A percentile compares a stretch with the other conserved stretches of the same genome.
Evolutionary conservation across 208 protist species (phyloP).

Genomic region (Crithidia brevicula): DNA sequence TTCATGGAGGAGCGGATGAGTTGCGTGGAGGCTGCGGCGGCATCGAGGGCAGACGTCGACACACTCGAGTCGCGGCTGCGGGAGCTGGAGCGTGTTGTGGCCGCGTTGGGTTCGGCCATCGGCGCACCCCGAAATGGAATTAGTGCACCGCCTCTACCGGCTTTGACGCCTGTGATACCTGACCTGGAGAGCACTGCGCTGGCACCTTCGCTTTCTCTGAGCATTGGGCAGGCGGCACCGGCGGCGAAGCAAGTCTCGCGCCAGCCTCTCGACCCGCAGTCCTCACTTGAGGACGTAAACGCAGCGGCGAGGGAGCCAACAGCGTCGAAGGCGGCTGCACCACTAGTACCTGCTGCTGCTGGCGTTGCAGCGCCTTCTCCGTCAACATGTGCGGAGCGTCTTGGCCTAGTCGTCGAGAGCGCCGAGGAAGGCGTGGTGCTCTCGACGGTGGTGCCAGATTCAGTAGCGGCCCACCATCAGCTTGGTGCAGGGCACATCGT

Average conservation of each 20-base stretch:
- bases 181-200: not conserved
- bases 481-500: conserved; percentile 50
- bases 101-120: conserved; percentile 7
- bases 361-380: not conserved
- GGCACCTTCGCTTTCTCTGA: not conserved
- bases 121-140: not conserved
- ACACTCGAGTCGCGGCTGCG: conserved; percentile 32
- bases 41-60: conserved; percentile 34
- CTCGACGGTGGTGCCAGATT: conserved; percentile 29
- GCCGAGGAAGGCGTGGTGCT: conserved; percentile 54
- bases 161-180: not conserved
- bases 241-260: not conserved
- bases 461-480: conserved; percentile 22
- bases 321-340: not conserved
- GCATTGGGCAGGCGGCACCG: not conserved
- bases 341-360: not conserved
- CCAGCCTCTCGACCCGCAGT: not conserved
- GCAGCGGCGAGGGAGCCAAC: too few species aligned
- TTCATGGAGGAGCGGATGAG: conserved; percentile 40
- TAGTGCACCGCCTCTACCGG: not conserved
- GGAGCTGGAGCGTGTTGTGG: conserved; percentile 21
- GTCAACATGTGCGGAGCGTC: conserved; percentile 23
- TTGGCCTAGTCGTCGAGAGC: conserved; percentile 27
- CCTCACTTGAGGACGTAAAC: too few species aligned
- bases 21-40: conserved; percentile 32